Evolutionary conservation across 73 alveolate species (phyloP), one percentile per base, ranked within the genome.

Genomic region (Paraurostyla sp.): DNA sequence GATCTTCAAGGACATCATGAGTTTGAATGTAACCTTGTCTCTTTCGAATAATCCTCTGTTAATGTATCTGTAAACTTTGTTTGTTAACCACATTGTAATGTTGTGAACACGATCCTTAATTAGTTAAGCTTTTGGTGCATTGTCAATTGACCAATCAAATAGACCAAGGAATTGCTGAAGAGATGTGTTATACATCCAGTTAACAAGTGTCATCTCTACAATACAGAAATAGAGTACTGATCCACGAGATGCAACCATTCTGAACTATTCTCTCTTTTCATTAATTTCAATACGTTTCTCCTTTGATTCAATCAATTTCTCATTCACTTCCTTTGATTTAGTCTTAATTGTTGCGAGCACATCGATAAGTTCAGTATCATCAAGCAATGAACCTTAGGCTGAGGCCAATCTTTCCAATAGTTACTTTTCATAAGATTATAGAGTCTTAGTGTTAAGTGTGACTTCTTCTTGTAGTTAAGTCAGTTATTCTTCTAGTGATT

Each of bases 161-260:
- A 97, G 96, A 36, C 98, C 99, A 80, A 99, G 92, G 98, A 99
- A 99, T 96, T 99, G 99, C 69, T 96, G 97, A 60, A 99, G 97
- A 45, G 99, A 97, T 38, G 99, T 97, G 94, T 99, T 98, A 94
- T 99, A 99, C 99, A 99, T 99, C 99, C 99, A 98, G 80, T 96
- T 93, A 58, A 98, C 97, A 49, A 95, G 96, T 35, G 98, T 95
- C 96, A 98, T 97, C 91, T 98, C 99, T 73, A 97, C 99, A 76
- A 97, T 97, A 80, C 97, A 58, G 99, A 96, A 97, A 88, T 97
- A 97, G 80, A 98, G 95, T 6, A 96, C 97, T 41, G 98, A 91
- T 75, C 99, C 99, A 76, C 99, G 89, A 0, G 99, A 97, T 57
- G 99, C 99, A 36, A 98, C 99, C 32, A 99, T 99, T 92, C 99